Percentiles rank a stretch among this genome's conserved stretches.
These are phyloP conservation scores for Trametes cinnabarina DNA, from an alignment of 768 basidiomycete genomes.

Conservation along the genomic window DNA sequence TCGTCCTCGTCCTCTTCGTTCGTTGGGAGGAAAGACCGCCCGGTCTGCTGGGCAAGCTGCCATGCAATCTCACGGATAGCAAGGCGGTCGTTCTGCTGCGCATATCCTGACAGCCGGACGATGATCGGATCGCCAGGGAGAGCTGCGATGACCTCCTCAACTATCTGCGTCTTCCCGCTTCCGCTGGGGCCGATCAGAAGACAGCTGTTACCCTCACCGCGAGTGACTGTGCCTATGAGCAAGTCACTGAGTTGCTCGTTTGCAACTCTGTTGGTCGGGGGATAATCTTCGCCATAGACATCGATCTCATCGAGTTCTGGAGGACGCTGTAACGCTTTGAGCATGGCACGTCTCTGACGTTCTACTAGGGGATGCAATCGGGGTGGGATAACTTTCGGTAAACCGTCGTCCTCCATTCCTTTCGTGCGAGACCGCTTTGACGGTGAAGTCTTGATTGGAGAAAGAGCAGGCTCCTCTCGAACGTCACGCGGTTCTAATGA, in stretches of 20 bases:
- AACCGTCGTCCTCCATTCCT: not conserved
- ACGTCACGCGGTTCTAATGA: constrained; percentile 4
- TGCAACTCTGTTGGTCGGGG: constrained; percentile 50
- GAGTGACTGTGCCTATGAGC: constrained; percentile 66
- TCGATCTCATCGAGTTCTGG: constrained; percentile 24
- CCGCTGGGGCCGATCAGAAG: constrained; percentile 82
- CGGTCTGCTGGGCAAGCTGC: constrained; percentile 78
- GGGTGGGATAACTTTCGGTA: constrained; percentile 32
- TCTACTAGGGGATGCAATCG: constrained; percentile 47
- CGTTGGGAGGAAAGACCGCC: constrained; percentile 49
- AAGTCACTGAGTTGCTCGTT: constrained; percentile 59
- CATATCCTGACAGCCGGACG: constrained; percentile 81
- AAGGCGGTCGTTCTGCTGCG: constrained; percentile 80
- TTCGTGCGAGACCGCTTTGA: not conserved
- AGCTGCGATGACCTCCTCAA: constrained; percentile 53
- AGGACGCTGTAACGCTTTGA: constrained; percentile 43
- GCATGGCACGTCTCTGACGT: constrained; percentile 56
- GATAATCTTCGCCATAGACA: constrained; percentile 35
- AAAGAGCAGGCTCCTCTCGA: not conserved
- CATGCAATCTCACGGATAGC: constrained; percentile 92
- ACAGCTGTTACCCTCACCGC: constrained; percentile 94
- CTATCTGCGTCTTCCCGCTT: constrained; percentile 80
- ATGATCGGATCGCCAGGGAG: constrained; percentile 58
- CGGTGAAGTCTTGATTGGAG: not conserved
- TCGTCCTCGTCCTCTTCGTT: constrained; percentile 38